These are phyloP conservation scores for Tinospora cordifolia DNA, from an alignment of 164 flowering plant species.

Conservation along the genomic window DNA sequence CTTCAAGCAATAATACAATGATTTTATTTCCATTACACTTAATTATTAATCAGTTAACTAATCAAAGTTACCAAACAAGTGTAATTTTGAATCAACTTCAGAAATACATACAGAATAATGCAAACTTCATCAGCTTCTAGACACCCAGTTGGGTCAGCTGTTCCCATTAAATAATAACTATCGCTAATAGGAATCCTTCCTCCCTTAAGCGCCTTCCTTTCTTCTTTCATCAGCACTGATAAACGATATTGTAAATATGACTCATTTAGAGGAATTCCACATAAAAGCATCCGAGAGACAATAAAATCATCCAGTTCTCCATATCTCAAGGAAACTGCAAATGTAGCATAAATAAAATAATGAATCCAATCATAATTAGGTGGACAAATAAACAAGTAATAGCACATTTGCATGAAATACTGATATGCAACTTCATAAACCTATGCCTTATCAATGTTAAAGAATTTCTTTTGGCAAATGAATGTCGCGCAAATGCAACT, in stretches of 20 bases:
- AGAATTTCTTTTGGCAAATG: neutral
- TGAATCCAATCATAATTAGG: neutral
- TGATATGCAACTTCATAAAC: neutral
- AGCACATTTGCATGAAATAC: neutral
- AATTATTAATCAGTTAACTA: too few species aligned
- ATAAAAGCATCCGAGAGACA: conserved; percentile 47
- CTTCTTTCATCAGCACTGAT: conserved; percentile 30
- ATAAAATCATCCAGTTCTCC: conserved; percentile 46
- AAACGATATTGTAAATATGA: conserved; percentile 47
- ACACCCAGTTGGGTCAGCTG: conserved; percentile 74
- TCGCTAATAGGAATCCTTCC: conserved; percentile 62
- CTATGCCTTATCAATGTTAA: too few species aligned
- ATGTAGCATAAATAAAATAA: neutral
- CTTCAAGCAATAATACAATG: neutral
- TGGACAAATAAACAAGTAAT: neutral
- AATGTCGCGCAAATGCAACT: neutral
- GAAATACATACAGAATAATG: conserved; percentile 59
- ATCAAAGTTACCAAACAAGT: neutral
- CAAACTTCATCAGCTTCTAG: conserved; percentile 61
- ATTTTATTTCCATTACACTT: neutral
- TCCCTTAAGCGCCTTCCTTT: conserved; percentile 41
- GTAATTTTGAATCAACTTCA: neutral
- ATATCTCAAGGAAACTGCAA: conserved; percentile 44
- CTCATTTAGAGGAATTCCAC: conserved; percentile 77
- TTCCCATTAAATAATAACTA: conserved; percentile 72